Base-by-base conservation (phyloP, 2,329 filamentous ascomycete species). In the Fusarium staphyleae region DNA sequence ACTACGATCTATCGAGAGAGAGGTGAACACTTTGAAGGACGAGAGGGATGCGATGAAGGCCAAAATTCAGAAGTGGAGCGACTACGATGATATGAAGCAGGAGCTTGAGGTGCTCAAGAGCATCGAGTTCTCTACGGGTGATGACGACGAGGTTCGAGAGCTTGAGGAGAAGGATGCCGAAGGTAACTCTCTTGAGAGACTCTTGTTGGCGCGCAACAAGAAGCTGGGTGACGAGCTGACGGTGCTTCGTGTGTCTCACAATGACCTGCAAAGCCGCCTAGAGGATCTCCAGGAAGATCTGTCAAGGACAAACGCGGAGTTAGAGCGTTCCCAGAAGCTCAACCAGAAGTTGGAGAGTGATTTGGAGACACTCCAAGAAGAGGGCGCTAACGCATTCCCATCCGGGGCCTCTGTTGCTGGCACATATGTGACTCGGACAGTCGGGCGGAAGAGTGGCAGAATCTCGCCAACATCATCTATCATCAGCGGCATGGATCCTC, bases 41-140 rank as follows among this genome's bases (percentile, higher is more conserved):
- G 95, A 98, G 70, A 87, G 90, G 60, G 92, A 97, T 55, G 79
- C 82, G 19, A 78, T 98, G 49, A 90, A 88, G 69, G 78, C 81
- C 30, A 96, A 95, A 75, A 84, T 98, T 3, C 87, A 91, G 59
- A 96, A 90, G 70, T 96, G 91, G 86, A 86, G 86, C 63, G 95
- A 99, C 72, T 99, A 99, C 71, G 93, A 98, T 28, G 93, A 98
- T 53, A 86, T 99, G 40, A 97, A 95, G 75, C 90, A 96, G 61
- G 96, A 99, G 74, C 81, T 99, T 3, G 93, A 98, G 68, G 93
- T 98, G 56, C 84, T 99, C 55, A 96, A 96, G 83, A 96, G 93
- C 63, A 97, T 99, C 66, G 95, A 99, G 71, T 96, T 99, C 67
- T 90, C 93, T 2, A 93, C 91, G 1, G 93, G 91, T 7, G 90